Percentiles rank a stretch among this genome's conserved stretches.
Conservation (phyloP, 1,139 yeast genomes). For the Saccharomycopsis hybrid region DNA sequence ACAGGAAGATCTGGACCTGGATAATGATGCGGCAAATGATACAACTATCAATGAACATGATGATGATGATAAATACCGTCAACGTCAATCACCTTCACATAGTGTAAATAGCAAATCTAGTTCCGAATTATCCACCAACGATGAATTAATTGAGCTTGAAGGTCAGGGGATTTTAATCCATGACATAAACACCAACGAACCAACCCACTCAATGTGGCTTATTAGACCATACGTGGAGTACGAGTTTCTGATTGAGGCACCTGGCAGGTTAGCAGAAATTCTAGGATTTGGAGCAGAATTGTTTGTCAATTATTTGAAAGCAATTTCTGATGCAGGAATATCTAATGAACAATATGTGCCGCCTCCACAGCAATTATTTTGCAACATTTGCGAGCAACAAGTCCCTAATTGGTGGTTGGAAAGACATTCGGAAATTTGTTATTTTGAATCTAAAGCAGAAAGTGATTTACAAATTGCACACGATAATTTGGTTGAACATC, state of each 20-base stretch:
- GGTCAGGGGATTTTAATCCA: constrained; percentile 95
- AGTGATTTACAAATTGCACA: constrained; percentile 75
- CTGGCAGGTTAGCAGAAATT: constrained; percentile 57
- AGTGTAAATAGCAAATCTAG: neutral
- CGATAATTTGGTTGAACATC: constrained; percentile 71
- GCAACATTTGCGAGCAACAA: constrained; percentile 85
- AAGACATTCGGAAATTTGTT: constrained; percentile 81
- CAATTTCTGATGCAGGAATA: constrained; percentile 53
- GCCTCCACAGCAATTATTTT: constrained; percentile 69
- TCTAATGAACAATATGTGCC: constrained; percentile 64
- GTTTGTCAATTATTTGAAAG: constrained; percentile 65
- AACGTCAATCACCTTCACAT: neutral
- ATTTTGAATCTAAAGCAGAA: constrained; percentile 76
- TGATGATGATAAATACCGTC: too few species aligned
- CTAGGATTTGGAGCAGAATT: constrained; percentile 88
- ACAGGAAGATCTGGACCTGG: too few species aligned
- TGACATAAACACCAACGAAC: constrained; percentile 49
- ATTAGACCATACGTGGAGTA: constrained; percentile 69
- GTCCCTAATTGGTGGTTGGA: constrained; percentile 98
- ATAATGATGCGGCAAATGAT: neutral
- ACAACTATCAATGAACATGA: neutral
- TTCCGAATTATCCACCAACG: constrained; percentile 42
- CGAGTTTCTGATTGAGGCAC: constrained; percentile 48
- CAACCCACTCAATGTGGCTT: constrained; percentile 91
- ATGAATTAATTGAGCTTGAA: constrained; percentile 66